Conservation (phyloP, 164 flowering plant species). For the Akebia trifoliata region DNA sequence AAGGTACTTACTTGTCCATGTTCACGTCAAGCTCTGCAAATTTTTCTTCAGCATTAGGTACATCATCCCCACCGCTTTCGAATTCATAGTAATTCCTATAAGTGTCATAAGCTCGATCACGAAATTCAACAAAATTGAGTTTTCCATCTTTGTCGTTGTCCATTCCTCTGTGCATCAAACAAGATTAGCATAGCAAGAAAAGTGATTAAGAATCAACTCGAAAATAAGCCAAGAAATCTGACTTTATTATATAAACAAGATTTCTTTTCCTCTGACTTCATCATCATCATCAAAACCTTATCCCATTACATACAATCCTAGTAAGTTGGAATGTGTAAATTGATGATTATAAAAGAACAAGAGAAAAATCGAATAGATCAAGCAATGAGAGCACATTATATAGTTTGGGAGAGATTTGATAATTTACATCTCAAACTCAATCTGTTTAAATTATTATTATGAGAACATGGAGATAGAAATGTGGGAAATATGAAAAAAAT, state of each 20-base stretch:
- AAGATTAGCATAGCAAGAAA: neutral
- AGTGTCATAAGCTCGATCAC: constrained; percentile 26
- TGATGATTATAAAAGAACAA: too few species aligned
- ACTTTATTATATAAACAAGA: too few species aligned
- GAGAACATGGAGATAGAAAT: neutral
- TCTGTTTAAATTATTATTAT: too few species aligned
- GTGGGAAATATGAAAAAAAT: neutral
- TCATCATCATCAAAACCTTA: too few species aligned
- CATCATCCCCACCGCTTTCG: constrained; percentile 19
- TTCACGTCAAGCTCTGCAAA: constrained; percentile 50
- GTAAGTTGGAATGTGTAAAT: too few species aligned
- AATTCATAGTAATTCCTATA: constrained; percentile 33
- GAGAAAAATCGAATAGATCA: too few species aligned
- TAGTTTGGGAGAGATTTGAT: neutral
- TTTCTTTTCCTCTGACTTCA: too few species aligned
- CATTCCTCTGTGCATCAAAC: constrained; percentile 32
- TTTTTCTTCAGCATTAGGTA: constrained; percentile 28
- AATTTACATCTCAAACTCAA: too few species aligned
- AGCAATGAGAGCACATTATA: neutral
- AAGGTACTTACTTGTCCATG: constrained; percentile 37
- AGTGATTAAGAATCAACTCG: neutral
- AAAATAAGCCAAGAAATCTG: too few species aligned
- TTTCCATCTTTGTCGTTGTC: constrained; percentile 47
- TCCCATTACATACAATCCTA: too few species aligned
- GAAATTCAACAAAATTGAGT: constrained; percentile 45